phyloP scores from a whole-genome alignment of 768 basidiomycete species.

The Suillus bovinus region DNA sequence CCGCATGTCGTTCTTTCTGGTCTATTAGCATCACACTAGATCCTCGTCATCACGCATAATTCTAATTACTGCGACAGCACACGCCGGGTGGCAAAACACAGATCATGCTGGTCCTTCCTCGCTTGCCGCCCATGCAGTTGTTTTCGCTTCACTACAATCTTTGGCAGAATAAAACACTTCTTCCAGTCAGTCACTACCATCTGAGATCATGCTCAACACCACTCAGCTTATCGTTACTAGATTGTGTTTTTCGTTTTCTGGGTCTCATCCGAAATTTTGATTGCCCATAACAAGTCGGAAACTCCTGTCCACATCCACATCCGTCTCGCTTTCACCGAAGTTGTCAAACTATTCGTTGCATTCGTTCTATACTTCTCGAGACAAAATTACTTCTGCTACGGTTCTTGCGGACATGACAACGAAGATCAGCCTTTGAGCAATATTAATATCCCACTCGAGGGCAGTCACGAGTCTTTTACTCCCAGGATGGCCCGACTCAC shows the following conservation, averaged over 20 bases:
- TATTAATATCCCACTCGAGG: conserved; percentile 13
- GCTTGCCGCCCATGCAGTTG: not conserved
- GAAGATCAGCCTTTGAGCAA: conserved; percentile 13
- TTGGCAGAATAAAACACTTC: not conserved
- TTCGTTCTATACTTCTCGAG: conserved; percentile 17
- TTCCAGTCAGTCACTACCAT: not conserved
- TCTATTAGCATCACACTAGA: not conserved
- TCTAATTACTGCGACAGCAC: not conserved
- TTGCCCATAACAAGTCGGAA: not conserved
- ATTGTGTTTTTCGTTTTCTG: not conserved
- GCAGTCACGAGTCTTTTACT: conserved; percentile 8
- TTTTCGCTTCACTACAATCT: not conserved
- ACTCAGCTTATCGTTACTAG: not conserved
- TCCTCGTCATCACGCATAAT: not conserved
- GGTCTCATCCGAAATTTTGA: not conserved
- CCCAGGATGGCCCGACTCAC: not conserved
- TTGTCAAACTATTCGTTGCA: conserved; percentile 20
- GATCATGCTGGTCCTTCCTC: not conserved
- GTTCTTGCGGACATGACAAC: not conserved
- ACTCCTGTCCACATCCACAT: conserved; percentile 13
- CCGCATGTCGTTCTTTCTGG: not conserved
- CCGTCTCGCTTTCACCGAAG: conserved; percentile 21
- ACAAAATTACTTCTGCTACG: conserved; percentile 6
- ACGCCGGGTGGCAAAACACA: not conserved
- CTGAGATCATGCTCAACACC: not conserved